phyloP scores from a whole-genome alignment of 768 basidiomycete species.

The Termitomyces sp. region DNA sequence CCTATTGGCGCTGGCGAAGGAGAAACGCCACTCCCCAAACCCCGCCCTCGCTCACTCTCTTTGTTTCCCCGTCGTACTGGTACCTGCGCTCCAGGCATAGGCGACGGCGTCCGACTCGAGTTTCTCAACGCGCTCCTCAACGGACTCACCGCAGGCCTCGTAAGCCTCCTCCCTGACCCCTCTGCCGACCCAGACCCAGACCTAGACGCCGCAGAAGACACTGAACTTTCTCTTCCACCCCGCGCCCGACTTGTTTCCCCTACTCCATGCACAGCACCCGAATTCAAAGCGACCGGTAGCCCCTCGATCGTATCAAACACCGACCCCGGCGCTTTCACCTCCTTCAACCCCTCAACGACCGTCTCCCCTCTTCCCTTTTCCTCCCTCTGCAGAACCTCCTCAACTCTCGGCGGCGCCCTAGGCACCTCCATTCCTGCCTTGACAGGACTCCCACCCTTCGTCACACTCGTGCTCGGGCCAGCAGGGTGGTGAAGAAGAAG shows the following conservation, averaged over 20 bases:
- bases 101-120: conserved; percentile 44
- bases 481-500: background rate
- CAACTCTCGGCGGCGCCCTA: conserved; percentile 42
- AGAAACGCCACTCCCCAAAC: conserved; percentile 8
- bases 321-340: conserved; percentile 30
- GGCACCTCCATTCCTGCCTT: conserved; percentile 29
- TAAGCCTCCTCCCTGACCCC: background rate
- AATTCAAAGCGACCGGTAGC: background rate
- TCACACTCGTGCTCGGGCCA: background rate
- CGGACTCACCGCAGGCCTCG: conserved; percentile 38
- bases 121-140: conserved; percentile 60
- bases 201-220: background rate
- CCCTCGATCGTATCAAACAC: conserved; percentile 21
- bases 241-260: background rate
- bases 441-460: background rate
- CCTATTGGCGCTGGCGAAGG: background rate
- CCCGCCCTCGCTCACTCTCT: conserved; percentile 15
- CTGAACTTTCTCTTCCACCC: background rate
- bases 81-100: conserved; percentile 16
- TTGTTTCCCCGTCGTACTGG: background rate
- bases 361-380: background rate
- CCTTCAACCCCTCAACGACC: background rate
- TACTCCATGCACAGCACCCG: background rate
- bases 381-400: conserved; percentile 16
- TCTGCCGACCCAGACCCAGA: background rate